A percentile compares a stretch with the other conserved stretches of the same genome.
phyloP scores from a whole-genome alignment of 2,329 filamentous ascomycete species.

The Aphanocladium album region DNA sequence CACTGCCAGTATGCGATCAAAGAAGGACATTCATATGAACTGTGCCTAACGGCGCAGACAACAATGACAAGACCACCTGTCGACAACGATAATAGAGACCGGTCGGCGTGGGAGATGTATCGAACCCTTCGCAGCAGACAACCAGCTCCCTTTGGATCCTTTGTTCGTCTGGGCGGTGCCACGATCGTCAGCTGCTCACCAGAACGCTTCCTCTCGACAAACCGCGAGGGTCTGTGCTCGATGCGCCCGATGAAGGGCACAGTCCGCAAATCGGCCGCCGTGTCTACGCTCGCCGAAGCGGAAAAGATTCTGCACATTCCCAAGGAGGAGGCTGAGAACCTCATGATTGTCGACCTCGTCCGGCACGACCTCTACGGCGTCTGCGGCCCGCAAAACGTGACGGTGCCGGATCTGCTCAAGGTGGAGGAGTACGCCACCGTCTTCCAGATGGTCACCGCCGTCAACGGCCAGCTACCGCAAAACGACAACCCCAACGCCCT shows the following conservation, averaged over 20 bases:
- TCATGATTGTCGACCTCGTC: constrained; percentile 98
- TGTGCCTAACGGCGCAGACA: constrained; percentile 76
- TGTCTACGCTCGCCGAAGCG: constrained; percentile 66
- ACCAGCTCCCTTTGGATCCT: constrained; percentile 81
- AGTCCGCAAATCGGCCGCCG: constrained; percentile 67
- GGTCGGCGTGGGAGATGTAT: constrained; percentile 65
- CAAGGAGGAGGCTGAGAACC: constrained; percentile 91
- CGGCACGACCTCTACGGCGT: constrained; percentile 87
- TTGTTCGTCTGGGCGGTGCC: constrained; percentile 61
- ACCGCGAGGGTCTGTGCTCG: constrained; percentile 53
- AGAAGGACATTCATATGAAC: constrained; percentile 77
- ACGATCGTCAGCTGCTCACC: constrained; percentile 81
- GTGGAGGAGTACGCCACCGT: constrained; percentile 90
- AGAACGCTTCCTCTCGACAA: constrained; percentile 73
- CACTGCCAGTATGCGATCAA: constrained; percentile 66
- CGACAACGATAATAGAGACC: constrained; percentile 38
- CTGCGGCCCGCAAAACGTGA: constrained; percentile 67
- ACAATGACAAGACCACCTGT: constrained; percentile 43
- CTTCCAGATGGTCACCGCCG: constrained; percentile 85
- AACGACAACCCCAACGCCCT: neutral
- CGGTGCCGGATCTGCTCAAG: constrained; percentile 71
- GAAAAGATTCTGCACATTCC: constrained; percentile 67
- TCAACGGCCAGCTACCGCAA: constrained; percentile 61
- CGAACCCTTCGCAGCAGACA: constrained; percentile 64
- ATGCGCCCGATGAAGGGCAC: constrained; percentile 97